These are phyloP conservation scores for Chalaropsis thielavioides DNA, from an alignment of 2,329 filamentous ascomycete genomes.

Conservation along the genomic window DNA sequence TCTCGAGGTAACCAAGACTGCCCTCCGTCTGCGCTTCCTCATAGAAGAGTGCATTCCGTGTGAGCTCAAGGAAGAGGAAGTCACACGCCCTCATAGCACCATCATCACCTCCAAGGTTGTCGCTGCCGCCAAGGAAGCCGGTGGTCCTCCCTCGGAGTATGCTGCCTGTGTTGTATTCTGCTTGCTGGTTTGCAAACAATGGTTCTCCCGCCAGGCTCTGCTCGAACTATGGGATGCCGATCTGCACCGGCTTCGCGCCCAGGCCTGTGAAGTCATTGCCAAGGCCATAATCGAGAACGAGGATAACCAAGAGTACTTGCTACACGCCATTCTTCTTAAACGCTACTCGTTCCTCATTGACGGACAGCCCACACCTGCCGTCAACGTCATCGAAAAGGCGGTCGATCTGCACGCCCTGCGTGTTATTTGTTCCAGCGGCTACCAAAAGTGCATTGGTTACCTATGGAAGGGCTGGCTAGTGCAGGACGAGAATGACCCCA, in stretches of 20 bases:
- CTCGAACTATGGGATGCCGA: conserved; percentile 87
- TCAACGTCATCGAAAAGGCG: conserved; percentile 84
- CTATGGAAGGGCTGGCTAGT: conserved; percentile 94
- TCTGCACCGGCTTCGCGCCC: conserved; percentile 62
- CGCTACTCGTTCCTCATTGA: conserved; percentile 72
- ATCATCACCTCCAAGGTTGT: conserved; percentile 73
- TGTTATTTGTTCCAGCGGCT: conserved; percentile 83
- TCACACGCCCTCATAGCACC: conserved; percentile 69
- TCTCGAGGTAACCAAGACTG: conserved; percentile 73
- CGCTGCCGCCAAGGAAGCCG: conserved; percentile 66
- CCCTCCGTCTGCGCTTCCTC: conserved; percentile 77
- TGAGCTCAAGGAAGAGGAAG: conserved; percentile 61
- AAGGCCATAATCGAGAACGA: conserved; percentile 72
- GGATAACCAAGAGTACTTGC: conserved; percentile 61
- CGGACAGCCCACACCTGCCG: conserved; percentile 54
- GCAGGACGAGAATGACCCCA: conserved; percentile 84
- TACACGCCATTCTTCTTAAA: conserved; percentile 71
- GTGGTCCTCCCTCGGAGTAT: conserved; percentile 47
- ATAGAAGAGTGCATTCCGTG: conserved; percentile 82
- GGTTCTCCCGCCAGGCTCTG: conserved; percentile 66
- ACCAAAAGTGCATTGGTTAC: conserved; percentile 87
- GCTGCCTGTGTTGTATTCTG: conserved; percentile 71
- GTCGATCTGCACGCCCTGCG: conserved; percentile 81
- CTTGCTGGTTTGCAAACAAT: conserved; percentile 54
- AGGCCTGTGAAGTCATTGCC: conserved; percentile 81